These are phyloP conservation scores for Hexamita inflata DNA, from an alignment of 208 protist genomes.

Conservation along the genomic window DNA sequence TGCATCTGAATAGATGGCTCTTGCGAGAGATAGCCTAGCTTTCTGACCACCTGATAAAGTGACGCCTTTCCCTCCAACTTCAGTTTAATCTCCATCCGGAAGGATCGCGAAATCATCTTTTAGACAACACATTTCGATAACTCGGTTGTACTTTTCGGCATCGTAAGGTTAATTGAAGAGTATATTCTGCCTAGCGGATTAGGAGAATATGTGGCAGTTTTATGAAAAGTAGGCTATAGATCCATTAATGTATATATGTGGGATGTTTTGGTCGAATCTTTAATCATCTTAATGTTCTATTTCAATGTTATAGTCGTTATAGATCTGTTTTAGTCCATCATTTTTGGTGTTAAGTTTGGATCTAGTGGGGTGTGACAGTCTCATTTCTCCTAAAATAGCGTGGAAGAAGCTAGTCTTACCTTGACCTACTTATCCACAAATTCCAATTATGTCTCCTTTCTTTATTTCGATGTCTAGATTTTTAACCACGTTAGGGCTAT, in stretches of 20 bases:
- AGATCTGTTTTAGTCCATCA: not conserved
- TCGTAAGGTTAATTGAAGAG: conserved; percentile 40
- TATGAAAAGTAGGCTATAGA: conserved; percentile 32
- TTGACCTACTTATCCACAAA: conserved; percentile 42
- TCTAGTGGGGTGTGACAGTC: not conserved
- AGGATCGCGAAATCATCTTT: conserved; percentile 28
- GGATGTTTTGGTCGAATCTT: not conserved
- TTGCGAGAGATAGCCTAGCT: conserved; percentile 49
- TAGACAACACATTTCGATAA: conserved; percentile 36
- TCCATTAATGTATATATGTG: conserved; percentile 7
- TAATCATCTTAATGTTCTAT: not conserved
- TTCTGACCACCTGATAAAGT: conserved; percentile 64
- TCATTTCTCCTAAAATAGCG: conserved; percentile 41
- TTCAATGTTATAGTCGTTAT: not conserved
- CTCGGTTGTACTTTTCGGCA: conserved; percentile 29
- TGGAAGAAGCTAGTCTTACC: conserved; percentile 42
- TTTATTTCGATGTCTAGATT: conserved; percentile 33
- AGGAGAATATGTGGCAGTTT: conserved; percentile 37
- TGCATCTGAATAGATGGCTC: conserved; percentile 49
- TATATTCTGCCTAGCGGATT: conserved; percentile 46
- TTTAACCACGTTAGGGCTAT: not conserved
- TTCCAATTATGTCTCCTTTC: conserved; percentile 28
- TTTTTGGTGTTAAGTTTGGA: not conserved
- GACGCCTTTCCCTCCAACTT: conserved; percentile 63
- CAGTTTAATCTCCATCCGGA: conserved; percentile 32